These are phyloP conservation scores for Phytophthora rubi DNA, from an alignment of 352 stramenopile genomes.

Conservation along the genomic window DNA sequence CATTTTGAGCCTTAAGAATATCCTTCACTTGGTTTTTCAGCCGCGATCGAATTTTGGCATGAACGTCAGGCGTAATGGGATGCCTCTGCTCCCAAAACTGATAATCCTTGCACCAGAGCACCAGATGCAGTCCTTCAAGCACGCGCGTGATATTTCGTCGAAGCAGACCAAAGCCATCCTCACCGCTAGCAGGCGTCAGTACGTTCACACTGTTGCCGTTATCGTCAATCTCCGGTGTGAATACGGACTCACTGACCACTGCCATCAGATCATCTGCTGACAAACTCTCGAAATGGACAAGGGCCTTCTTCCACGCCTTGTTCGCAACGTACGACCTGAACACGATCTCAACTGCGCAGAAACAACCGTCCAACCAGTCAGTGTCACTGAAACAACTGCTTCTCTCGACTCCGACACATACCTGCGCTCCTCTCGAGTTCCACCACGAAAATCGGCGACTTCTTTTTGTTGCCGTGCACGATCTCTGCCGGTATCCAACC, in stretches of 20 bases:
- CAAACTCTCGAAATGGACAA: conserved; percentile 76
- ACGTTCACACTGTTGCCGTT: conserved; percentile 40
- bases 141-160: conserved; percentile 75
- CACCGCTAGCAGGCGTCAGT: conserved; percentile 56
- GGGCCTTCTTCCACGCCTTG: conserved; percentile 86
- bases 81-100: conserved; percentile 89
- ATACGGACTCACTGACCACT: conserved; percentile 34
- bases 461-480: conserved; percentile 79
- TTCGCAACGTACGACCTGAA: conserved; percentile 81
- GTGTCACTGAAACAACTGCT: not conserved
- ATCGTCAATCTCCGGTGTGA: conserved; percentile 27
- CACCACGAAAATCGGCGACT: conserved; percentile 81
- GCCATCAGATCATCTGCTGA: conserved; percentile 50
- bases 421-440: conserved; percentile 61
- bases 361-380: conserved; percentile 5
- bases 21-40: conserved; percentile 69
- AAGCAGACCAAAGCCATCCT: conserved; percentile 85
- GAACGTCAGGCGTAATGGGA: conserved; percentile 59
- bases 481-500: conserved; percentile 50
- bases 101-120: conserved; percentile 73
- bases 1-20: conserved; percentile 34
- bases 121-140: conserved; percentile 72
- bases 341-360: conserved; percentile 52
- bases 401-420: conserved; percentile 19
- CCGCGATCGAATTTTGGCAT: conserved; percentile 63